Evolutionary conservation across 768 basidiomycete species (phyloP).

Genomic region (Naganishia antarctica): DNA sequence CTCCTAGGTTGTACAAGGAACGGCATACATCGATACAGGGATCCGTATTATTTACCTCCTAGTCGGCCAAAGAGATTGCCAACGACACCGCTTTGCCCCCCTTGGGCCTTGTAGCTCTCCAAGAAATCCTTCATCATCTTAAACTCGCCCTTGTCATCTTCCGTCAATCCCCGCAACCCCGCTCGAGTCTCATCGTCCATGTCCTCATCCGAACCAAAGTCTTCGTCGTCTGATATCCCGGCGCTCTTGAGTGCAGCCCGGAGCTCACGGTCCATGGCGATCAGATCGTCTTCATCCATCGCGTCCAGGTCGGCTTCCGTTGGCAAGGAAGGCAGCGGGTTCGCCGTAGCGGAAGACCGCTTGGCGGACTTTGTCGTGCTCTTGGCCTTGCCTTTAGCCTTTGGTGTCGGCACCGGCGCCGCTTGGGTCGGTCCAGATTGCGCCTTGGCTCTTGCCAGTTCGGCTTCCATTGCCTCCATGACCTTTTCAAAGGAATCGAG

Average conservation of each 20-base stretch:
- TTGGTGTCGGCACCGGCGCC: constrained; percentile 1
- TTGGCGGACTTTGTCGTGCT: constrained; percentile 29
- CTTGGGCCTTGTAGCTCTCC: constrained; percentile 92
- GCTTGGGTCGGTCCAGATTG: constrained; percentile 2
- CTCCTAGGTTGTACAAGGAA: not conserved
- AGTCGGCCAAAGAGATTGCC: constrained; percentile 81
- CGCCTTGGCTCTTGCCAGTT: constrained; percentile 54
- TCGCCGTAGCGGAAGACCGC: not conserved
- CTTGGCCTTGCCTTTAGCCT: constrained; percentile 20
- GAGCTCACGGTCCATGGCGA: constrained; percentile 83
- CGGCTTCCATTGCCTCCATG: constrained; percentile 90
- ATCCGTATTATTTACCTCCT: constrained; percentile 58
- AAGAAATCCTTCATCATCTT: constrained; percentile 92
- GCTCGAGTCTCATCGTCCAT: constrained; percentile 44
- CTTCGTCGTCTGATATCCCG: constrained; percentile 57
- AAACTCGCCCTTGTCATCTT: constrained; percentile 59
- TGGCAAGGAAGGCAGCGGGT: constrained; percentile 43
- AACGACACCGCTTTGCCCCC: constrained; percentile 82
- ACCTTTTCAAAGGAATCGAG: constrained; percentile 91
- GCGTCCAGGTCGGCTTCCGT: constrained; percentile 54
- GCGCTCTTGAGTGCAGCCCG: constrained; percentile 58
- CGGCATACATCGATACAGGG: no score
- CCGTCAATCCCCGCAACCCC: constrained; percentile 33
- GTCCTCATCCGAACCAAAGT: constrained; percentile 51
- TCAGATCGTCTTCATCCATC: constrained; percentile 63